Evolutionary conservation across 805 yeast genomes (phyloP).

Genomic region (Metschnikowia henanensis): DNA sequence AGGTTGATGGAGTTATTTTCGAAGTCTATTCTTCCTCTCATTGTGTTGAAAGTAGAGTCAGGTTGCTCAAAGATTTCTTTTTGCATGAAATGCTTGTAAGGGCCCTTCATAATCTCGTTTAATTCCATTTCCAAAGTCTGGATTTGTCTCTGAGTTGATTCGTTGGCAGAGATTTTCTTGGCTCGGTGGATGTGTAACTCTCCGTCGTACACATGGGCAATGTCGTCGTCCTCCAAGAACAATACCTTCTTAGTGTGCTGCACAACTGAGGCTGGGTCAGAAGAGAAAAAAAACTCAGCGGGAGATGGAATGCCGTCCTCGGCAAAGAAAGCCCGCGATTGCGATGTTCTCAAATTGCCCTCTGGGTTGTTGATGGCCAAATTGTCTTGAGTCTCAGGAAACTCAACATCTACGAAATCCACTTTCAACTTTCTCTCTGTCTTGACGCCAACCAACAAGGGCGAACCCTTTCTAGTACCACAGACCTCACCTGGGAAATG

Average conservation of each 20-base stretch:
- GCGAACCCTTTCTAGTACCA: conserved; percentile 98
- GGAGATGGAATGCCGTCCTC: conserved; percentile 94
- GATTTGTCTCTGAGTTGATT: conserved; percentile 92
- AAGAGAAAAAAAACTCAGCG: conserved; percentile 91
- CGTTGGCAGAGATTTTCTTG: conserved; percentile 72
- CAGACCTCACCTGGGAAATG: conserved; percentile 96
- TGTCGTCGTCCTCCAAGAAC: conserved; percentile 96
- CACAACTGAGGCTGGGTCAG: conserved; percentile 95
- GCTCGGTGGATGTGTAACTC: conserved; percentile 98
- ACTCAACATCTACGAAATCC: conserved; percentile 97
- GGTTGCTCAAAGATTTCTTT: conserved; percentile 99
- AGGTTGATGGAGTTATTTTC: conserved; percentile 71
- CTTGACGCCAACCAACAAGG: conserved; percentile 94
- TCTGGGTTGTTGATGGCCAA: conserved; percentile 54
- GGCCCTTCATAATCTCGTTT: conserved; percentile 98
- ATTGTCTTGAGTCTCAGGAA: conserved; percentile 62
- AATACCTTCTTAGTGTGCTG: conserved; percentile 97
- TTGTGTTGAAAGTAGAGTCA: conserved; percentile 95
- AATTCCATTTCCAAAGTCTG: conserved; percentile 97
- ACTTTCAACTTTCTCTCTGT: conserved; percentile 94
- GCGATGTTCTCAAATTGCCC: conserved; percentile 74
- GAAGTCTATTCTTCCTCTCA: conserved; percentile 99
- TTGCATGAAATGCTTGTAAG: conserved; percentile 95
- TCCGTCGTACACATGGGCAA: conserved; percentile 97
- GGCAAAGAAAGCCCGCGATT: conserved; percentile 94